Conservation (phyloP, 2,329 filamentous ascomycete species). For the Aspergillus tamarii region DNA sequence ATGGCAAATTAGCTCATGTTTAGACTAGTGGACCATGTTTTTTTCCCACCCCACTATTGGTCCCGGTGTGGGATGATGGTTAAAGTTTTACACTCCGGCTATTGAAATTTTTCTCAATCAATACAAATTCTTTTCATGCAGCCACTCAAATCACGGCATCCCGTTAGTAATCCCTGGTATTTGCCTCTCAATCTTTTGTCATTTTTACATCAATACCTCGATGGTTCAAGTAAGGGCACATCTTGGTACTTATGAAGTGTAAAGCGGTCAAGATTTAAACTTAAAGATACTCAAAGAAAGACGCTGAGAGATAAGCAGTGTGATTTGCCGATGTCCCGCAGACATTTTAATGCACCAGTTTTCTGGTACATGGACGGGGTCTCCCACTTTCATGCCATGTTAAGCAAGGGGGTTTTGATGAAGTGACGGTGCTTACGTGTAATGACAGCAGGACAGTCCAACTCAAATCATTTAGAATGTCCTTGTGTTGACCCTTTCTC, state of each 20-base stretch:
- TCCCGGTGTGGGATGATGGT: not conserved
- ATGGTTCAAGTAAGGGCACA: not conserved
- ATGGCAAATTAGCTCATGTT: conserved; percentile 1
- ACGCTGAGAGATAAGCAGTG: not conserved
- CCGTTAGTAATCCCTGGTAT: not conserved
- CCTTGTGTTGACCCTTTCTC: not conserved
- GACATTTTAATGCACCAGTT: not conserved
- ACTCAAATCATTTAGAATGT: not conserved
- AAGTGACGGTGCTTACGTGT: not conserved
- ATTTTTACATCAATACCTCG: too few relatives aligned
- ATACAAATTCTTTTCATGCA: not conserved
- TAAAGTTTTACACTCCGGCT: not conserved
- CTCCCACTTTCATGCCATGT: not conserved
- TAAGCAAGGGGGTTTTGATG: not conserved
- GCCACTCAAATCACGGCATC: not conserved
- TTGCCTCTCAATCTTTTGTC: too few relatives aligned
- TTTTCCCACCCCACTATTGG: not conserved
- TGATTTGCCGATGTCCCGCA: not conserved
- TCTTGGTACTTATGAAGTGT: not conserved
- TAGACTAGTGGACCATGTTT: conserved; percentile 6
- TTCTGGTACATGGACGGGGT: not conserved
- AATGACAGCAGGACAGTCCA: not conserved
- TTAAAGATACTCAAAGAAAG: not conserved
- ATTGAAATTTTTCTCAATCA: not conserved
- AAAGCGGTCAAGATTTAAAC: not conserved